Evolutionary conservation across 495 filamentous ascomycete species (phyloP).

Genomic region (Daldinia decipiens): DNA sequence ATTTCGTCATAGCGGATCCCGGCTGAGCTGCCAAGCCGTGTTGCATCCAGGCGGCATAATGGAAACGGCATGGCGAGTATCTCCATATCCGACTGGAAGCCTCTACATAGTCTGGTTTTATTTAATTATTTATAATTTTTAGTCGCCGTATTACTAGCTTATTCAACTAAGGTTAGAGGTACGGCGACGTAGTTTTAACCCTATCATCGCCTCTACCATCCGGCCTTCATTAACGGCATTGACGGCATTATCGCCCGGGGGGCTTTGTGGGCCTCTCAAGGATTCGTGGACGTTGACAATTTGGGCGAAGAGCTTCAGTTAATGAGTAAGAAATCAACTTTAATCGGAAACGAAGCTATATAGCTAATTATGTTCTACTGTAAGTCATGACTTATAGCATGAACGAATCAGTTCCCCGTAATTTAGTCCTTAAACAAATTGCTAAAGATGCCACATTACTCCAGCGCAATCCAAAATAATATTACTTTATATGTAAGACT

Average conservation of each 20-base stretch:
- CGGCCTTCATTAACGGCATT: conserved; percentile 35
- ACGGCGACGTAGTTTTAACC: background rate
- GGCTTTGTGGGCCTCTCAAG: background rate
- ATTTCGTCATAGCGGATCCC: conserved; percentile 41
- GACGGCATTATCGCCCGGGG: background rate
- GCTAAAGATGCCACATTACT: too few species aligned
- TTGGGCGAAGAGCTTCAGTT: background rate
- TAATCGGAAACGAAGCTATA: too few species aligned
- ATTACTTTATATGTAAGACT: too few species aligned
- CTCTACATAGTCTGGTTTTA: background rate
- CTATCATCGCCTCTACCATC: conserved; percentile 8
- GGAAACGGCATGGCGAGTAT: background rate
- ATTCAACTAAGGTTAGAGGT: background rate
- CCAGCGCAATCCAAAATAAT: too few species aligned
- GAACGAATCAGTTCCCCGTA: too few species aligned
- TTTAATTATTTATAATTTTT: too few species aligned
- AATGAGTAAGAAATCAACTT: too few species aligned
- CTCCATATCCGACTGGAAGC: background rate
- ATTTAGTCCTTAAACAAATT: too few species aligned
- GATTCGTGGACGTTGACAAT: background rate
- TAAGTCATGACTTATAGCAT: too few species aligned
- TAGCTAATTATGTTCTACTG: too few species aligned
- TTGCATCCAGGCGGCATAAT: conserved; percentile 20
- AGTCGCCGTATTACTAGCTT: background rate
- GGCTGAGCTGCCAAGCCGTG: conserved; percentile 28